These are phyloP conservation scores for Gastrolobium bilobum DNA, from an alignment of 306 rosid species.

Conservation along the genomic window DNA sequence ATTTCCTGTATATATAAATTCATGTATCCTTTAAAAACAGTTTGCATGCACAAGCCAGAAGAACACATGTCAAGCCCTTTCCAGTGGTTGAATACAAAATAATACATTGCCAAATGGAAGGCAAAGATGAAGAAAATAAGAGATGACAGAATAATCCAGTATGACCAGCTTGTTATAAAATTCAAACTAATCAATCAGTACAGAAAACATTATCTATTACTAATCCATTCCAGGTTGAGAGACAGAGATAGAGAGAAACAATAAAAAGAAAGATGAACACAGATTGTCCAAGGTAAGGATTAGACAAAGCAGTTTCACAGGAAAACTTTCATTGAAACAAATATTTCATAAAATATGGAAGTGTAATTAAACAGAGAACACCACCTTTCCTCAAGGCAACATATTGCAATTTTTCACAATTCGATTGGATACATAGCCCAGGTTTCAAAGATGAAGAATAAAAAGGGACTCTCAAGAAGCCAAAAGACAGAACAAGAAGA, in stretches of 20 bases:
- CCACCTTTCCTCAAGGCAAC: constrained; percentile 9
- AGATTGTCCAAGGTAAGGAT: not conserved
- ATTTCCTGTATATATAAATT: not conserved
- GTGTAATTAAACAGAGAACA: not conserved
- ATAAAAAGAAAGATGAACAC: constrained; percentile 1
- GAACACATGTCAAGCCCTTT: constrained; percentile 21
- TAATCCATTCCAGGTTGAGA: constrained; percentile 4
- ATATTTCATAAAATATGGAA: not conserved
- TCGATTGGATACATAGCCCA: not conserved
- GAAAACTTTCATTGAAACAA: constrained; percentile 2
- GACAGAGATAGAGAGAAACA: constrained; percentile 9
- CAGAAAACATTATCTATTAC: not conserved
- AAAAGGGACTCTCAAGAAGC: constrained; percentile 7
- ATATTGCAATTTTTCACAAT: not conserved
- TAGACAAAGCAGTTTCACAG: not conserved
- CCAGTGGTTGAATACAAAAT: not conserved
- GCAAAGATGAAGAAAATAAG: constrained; percentile 14
- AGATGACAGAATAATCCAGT: constrained; percentile 12
- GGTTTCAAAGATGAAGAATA: not conserved
- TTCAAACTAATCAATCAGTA: constrained; percentile 17
- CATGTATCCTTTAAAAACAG: not conserved
- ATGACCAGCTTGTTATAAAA: not conserved
- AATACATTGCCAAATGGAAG: constrained; percentile 7
- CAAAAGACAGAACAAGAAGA: constrained; percentile 20
- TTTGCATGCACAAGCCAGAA: constrained; percentile 5